Evolutionary conservation across 768 basidiomycete genomes (phyloP), one percentile per base, ranked within the genome.

Genomic region (Pleurotus pulmonarius): DNA sequence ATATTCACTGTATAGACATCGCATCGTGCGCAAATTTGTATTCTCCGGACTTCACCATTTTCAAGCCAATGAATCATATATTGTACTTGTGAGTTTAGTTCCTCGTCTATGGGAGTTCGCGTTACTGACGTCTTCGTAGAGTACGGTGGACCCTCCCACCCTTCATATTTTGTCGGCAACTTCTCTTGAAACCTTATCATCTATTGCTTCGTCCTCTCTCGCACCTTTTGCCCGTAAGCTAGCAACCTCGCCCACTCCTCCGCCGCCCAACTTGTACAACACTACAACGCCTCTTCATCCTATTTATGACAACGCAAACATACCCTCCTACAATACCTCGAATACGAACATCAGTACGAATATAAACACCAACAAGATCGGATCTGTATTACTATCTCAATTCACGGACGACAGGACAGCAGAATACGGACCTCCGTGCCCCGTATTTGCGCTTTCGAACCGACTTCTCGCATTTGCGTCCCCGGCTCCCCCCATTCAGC

Each of bases 391-490:
- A 71, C 60, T 69, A 72, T 47, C 47, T 22, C 57, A 61, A 38
- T 26, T 49, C 34, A n/a, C 6, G n/a, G 49, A 49, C 29, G 56
- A 57, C 44, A 34, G 46, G 25, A 9, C 26, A n/a, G 37, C 22
- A 11, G 48, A 34, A n/a, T 11, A 26, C 15, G 20, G 15, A n/a
- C 55, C 61, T 29, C 75, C 75, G 1, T 69, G 61, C n/a, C 82
- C 88, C 1, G 69, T 87, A 8, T 88, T 82, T 64, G 75, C 85
- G 3, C 72, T 87, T 16, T 84, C 84, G 11, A 69, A 75, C 37
- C 83, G 87, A 8, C 78, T 91, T 22, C 73, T 90, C 12, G 87
- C 84, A 3, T 88, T 80, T 60, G 77, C 81, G 7, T 71, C 67
- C 2, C 61, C 58, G 18, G 51, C 58, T 15, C 61, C 61, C 4